A percentile compares a stretch with the other conserved stretches of the same genome.
Conservation (phyloP, 192 early-diverging fungal genomes). For the Cladochytrium replicatum region DNA sequence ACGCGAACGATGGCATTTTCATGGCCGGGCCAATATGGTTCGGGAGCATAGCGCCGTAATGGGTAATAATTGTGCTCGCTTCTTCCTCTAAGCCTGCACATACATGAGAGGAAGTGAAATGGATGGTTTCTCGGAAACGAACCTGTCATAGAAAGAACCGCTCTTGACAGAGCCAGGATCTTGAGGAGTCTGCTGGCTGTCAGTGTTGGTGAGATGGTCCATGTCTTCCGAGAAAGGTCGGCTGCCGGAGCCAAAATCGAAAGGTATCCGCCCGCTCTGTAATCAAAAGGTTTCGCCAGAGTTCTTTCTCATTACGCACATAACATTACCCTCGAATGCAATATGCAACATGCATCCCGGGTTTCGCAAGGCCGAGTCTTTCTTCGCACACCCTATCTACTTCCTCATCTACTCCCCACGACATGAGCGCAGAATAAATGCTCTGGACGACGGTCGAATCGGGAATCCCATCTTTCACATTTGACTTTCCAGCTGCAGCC, state of each 20-base stretch:
- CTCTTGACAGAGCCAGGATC: constrained; percentile 44
- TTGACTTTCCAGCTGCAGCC: constrained; percentile 5
- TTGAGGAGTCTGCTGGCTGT: constrained; percentile 59
- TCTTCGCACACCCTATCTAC: constrained; percentile 34
- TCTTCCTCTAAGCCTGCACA: constrained; percentile 35
- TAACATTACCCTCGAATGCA: neutral
- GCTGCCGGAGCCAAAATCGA: constrained; percentile 43
- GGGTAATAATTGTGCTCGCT: constrained; percentile 25
- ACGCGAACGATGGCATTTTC: constrained; percentile 56
- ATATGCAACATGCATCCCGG: constrained; percentile 4
- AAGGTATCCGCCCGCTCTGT: constrained; percentile 55
- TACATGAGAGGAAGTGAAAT: neutral
- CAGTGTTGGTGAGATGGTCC: constrained; percentile 54
- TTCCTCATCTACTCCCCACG: constrained; percentile 43
- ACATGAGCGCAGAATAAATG: constrained; percentile 28
- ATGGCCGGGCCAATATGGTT: constrained; percentile 36
- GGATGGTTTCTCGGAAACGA: neutral
- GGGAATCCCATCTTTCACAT: constrained; percentile 13
- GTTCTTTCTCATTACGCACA: neutral
- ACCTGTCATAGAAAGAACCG: constrained; percentile 42
- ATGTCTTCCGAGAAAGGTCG: constrained; percentile 17
- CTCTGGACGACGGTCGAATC: constrained; percentile 12
- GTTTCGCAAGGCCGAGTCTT: neutral
- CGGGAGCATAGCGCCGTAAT: constrained; percentile 42
- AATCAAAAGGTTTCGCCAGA: constrained; percentile 3